Conservation (phyloP, 2,329 filamentous ascomycete genomes). For the Fusarium succisae region DNA sequence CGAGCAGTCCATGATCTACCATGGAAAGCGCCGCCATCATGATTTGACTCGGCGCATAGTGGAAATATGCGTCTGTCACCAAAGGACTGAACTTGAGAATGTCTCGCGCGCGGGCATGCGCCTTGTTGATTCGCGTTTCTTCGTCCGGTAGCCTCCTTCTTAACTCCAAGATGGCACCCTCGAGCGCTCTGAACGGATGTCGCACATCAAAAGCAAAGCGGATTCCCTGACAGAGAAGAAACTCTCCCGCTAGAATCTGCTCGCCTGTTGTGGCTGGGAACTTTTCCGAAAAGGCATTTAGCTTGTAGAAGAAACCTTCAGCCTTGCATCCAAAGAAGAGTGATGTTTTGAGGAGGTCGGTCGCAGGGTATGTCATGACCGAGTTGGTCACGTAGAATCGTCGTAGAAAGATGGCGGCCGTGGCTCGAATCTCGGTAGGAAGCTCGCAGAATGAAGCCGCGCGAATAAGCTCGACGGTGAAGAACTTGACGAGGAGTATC, state of each 20-base stretch:
- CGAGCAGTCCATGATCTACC: slow-evolving; percentile 72
- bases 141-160: slow-evolving; percentile 72
- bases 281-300: slow-evolving; percentile 71
- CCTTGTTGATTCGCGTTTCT: slow-evolving; percentile 61
- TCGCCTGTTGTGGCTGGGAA: slow-evolving; percentile 78
- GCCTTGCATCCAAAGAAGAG: slow-evolving; percentile 95
- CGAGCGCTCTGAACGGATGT: slow-evolving; percentile 88
- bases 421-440: slow-evolving; percentile 64
- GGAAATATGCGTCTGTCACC: slow-evolving; percentile 95
- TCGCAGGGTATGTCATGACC: slow-evolving; percentile 94
- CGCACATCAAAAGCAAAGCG: slow-evolving; percentile 93
- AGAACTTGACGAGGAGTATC: slow-evolving; percentile 81
- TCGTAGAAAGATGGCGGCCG: slow-evolving; percentile 87
- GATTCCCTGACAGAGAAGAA: slow-evolving; percentile 89
- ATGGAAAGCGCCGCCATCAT: slow-evolving; percentile 84
- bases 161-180: slow-evolving; percentile 87
- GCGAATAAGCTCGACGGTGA: slow-evolving; percentile 68
- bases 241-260: slow-evolving; percentile 89
- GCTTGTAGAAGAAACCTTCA: slow-evolving; percentile 80
- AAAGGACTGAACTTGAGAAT: slow-evolving; percentile 82
- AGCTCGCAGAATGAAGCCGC: slow-evolving; percentile 64
- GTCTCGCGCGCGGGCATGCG: slow-evolving; percentile 77
- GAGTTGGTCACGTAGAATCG: slow-evolving; percentile 97
- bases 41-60: slow-evolving; percentile 94
- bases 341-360: slow-evolving; percentile 86